These are phyloP conservation scores for Aquilaria yunnanensis DNA, from an alignment of 345 rosid species.

Conservation along the genomic window DNA sequence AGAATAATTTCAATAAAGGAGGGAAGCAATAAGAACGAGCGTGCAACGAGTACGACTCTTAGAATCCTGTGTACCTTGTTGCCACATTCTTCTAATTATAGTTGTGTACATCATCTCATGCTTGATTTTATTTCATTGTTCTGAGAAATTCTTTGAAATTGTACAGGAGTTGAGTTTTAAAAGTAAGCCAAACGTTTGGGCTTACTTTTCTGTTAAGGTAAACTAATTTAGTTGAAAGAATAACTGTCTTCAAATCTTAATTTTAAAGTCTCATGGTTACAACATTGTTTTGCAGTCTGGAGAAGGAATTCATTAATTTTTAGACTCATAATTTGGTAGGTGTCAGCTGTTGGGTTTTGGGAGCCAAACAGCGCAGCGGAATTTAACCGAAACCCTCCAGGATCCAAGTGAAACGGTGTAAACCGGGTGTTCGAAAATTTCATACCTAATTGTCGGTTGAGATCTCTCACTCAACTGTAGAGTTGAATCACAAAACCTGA, in stretches of 20 bases:
- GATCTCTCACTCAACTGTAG: too few species aligned
- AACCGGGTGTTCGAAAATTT: too few species aligned
- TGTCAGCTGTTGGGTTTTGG: too few species aligned
- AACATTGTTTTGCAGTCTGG: constrained; percentile 71
- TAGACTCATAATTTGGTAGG: constrained; percentile 99
- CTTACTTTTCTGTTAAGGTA: constrained; percentile 99
- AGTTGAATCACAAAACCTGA: too few species aligned
- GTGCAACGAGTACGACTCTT: too few species aligned
- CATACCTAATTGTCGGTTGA: too few species aligned
- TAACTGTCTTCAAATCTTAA: constrained; percentile 12
- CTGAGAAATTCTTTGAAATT: constrained; percentile 16
- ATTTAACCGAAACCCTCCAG: too few species aligned
- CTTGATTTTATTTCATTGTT: background rate
- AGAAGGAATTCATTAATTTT: constrained; percentile 99
- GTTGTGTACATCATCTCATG: constrained; percentile 10
- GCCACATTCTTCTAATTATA: constrained; percentile 5
- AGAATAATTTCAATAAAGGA: too few species aligned
- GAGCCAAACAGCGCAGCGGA: too few species aligned
- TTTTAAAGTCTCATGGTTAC: constrained; percentile 9
- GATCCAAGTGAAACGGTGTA: too few species aligned
- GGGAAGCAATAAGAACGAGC: too few species aligned
- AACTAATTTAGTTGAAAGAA: constrained; percentile 8
- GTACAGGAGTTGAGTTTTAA: constrained; percentile 92
- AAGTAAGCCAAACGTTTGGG: constrained; percentile 99
- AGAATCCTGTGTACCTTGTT: too few species aligned